Percentiles rank a stretch among this genome's conserved stretches.
These are phyloP conservation scores for Caloboletus inedulis DNA, from an alignment of 1,284 basidiomycete genomes.

Conservation along the genomic window DNA sequence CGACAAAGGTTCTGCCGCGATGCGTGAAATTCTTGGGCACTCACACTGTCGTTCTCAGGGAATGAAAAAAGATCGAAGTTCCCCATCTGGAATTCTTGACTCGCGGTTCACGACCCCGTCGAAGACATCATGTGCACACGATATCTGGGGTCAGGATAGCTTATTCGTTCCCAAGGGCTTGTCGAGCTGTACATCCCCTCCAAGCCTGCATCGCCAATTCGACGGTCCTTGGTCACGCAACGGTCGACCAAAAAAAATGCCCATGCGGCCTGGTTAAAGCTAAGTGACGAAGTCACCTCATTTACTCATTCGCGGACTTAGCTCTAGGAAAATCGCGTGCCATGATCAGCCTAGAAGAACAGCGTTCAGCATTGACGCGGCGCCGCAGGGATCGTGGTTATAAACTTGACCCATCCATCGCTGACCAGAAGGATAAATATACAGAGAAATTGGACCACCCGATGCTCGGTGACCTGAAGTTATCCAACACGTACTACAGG, in stretches of 20 bases:
- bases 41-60: neutral
- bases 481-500: too few species aligned
- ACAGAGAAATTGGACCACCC: too few species aligned
- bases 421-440: too few species aligned
- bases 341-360: too few species aligned
- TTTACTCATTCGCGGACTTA: too few species aligned
- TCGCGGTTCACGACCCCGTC: neutral
- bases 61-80: neutral
- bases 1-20: neutral
- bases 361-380: too few species aligned
- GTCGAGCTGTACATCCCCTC: neutral
- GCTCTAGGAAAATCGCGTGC: too few species aligned
- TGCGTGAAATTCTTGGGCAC: neutral
- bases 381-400: too few species aligned
- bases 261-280: neutral
- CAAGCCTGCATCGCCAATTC: neutral
- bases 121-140: neutral
- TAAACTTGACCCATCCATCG: too few species aligned
- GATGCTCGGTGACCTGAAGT: too few species aligned
- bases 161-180: neutral
- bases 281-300: too few species aligned
- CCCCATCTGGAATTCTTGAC: neutral
- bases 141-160: neutral
- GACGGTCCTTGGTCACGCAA: neutral
- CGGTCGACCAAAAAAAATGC: neutral